Evolutionary conservation across 1,139 yeast species (phyloP).

Genomic region (Schwanniomyces etchellsii): DNA sequence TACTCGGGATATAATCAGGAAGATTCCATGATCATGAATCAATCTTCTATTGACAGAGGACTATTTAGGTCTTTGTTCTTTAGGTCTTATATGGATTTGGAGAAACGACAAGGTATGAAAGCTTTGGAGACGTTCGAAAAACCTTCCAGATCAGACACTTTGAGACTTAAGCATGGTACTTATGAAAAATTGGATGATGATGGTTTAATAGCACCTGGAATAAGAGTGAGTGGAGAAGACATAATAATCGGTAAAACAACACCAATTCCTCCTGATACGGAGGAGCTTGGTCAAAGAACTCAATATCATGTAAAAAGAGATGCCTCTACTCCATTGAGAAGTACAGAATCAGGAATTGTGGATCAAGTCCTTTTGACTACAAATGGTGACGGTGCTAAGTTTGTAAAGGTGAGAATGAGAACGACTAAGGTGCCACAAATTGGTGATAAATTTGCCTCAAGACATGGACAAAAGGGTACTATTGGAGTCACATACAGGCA

Average conservation of each 20-base stretch:
- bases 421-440: slow-evolving; percentile 97
- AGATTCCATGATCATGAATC: slow-evolving; percentile 99
- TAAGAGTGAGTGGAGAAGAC: slow-evolving; percentile 97
- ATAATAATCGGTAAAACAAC: slow-evolving; percentile 97
- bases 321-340: slow-evolving; percentile 94
- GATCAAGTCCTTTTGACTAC: slow-evolving; percentile 96
- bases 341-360: slow-evolving; percentile 97
- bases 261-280: slow-evolving; percentile 97
- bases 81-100: slow-evolving; percentile 98
- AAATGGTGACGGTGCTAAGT: slow-evolving; percentile 95
- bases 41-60: slow-evolving; percentile 95
- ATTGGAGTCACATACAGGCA: slow-evolving; percentile 98
- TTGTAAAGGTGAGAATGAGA: slow-evolving; percentile 97
- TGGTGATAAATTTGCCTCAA: slow-evolving; percentile 98
- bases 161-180: slow-evolving; percentile 95
- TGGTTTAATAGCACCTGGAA: slow-evolving; percentile 97
- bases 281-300: slow-evolving; percentile 96
- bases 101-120: slow-evolving; percentile 97
- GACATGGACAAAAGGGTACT: slow-evolving; percentile 99
- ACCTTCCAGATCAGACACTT: slow-evolving; percentile 90
- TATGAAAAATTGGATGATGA: slow-evolving; percentile 97
- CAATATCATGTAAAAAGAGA: slow-evolving; percentile 97
- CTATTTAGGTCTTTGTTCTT: slow-evolving; percentile 91
- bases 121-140: slow-evolving; percentile 94
- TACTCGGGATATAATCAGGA: slow-evolving; percentile 99